Base-by-base conservation (phyloP, 163 green algal genomes). In the Smithsoniella earleae region DNA sequence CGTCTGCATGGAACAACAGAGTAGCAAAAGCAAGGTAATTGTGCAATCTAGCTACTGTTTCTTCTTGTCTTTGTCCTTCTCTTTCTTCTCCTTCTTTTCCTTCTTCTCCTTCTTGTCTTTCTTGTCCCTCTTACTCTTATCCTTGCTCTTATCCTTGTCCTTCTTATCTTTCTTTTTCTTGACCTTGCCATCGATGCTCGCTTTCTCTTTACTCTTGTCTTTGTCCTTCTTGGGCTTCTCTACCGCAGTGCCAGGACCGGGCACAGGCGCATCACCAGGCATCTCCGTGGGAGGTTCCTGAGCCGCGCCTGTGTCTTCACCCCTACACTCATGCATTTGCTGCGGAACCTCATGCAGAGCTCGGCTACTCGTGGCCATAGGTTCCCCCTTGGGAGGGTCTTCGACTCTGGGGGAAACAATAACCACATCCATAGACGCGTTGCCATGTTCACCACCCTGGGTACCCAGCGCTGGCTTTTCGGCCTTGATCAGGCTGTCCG, bases 81-180 rank as follows among this genome's bases (percentile, higher is more conserved):
- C 16, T 34, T 69, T 34, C 20, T 69, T 40, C 58, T 69, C 43
- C 58, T 69, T 34, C 58, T 69, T 69, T 13, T 69, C 20, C 58
- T 69, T 69, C 58, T 34, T 34, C 58, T 10, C 6, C 49, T 64
- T 64, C 8, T 64, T 18, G 1, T 69, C 16, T 13, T 69, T 40
- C 3, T 69, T 64, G 25, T 64, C 13, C 49, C 33, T 64, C 13
- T 64, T 64, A 6, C 33, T 27, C 13, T 64, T 64, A 25, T 64
- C 33, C 13, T 64, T 27, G 31, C 33, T 64, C 49, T 64, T 64
- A 25, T 64, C 49, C 49, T 64, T 64, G 25, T 64, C 33, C 49
- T 64, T 64, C 49, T 64, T 64, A 6, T 13, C 1, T 27, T 64
- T 13, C 33, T 64, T 13, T 27, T 64, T 27, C 49, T 13, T 64